These are phyloP conservation scores for Terana coerulea DNA, from an alignment of 768 basidiomycete species.

Conservation along the genomic window DNA sequence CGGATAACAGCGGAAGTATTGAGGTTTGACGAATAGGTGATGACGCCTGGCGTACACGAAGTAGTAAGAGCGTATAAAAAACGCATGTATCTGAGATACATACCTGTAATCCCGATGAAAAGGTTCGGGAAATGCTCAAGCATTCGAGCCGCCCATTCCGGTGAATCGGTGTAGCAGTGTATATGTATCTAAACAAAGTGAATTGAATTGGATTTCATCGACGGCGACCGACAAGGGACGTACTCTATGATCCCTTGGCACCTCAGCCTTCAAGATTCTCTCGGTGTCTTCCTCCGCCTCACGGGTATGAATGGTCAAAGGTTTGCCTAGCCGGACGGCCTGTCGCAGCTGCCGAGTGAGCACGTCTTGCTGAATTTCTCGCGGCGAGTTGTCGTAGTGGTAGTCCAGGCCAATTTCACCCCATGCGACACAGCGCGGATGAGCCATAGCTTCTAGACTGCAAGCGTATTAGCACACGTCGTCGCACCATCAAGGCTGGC, in stretches of 20 bases:
- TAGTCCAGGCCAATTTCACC: slow-evolving; percentile 89
- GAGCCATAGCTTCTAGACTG: slow-evolving; percentile 71
- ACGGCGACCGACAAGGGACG: slow-evolving; percentile 11
- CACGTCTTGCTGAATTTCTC: slow-evolving; percentile 60
- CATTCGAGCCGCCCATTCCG: slow-evolving; percentile 66
- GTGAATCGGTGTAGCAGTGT: slow-evolving; percentile 85
- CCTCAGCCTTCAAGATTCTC: slow-evolving; percentile 68
- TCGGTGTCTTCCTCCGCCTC: slow-evolving; percentile 85
- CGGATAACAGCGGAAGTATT: slow-evolving; percentile 70
- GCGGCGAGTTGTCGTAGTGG: slow-evolving; percentile 77
- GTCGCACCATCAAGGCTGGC: neutral
- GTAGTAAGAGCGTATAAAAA: slow-evolving; percentile 62
- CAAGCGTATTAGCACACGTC: neutral
- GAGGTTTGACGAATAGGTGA: slow-evolving; percentile 72
- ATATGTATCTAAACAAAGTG: slow-evolving; percentile 59
- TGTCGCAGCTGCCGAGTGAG: slow-evolving; percentile 65
- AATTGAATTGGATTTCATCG: neutral
- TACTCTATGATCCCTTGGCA: slow-evolving; percentile 69
- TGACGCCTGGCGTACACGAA: slow-evolving; percentile 49
- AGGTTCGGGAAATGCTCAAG: slow-evolving; percentile 78
- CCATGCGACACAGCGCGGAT: slow-evolving; percentile 83
- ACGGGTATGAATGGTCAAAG: slow-evolving; percentile 82
- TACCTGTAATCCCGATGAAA: slow-evolving; percentile 79
- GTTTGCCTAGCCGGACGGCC: slow-evolving; percentile 67
- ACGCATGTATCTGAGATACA: slow-evolving; percentile 45